phyloP scores from a whole-genome alignment of 805 yeast genomes.

The Candida endomychidarum region DNA sequence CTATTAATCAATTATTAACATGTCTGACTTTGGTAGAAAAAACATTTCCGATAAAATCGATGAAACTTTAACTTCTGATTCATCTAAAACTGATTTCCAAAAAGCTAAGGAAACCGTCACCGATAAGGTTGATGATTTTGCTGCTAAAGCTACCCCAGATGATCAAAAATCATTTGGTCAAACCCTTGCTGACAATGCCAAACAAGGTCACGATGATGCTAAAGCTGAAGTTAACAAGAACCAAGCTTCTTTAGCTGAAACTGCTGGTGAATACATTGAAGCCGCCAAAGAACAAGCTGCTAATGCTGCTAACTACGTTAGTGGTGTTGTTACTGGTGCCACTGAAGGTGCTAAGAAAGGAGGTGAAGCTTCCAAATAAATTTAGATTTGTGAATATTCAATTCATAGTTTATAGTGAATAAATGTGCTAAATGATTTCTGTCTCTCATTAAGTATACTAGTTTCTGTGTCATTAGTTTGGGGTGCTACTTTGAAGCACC shows the following conservation, averaged over 20 bases:
- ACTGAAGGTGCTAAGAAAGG: constrained; percentile 49
- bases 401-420: too few relatives aligned
- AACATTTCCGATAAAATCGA: constrained; percentile 63
- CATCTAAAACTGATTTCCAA: constrained; percentile 61
- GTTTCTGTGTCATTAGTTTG: too few relatives aligned
- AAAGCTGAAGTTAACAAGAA: constrained; percentile 27
- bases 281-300: constrained; percentile 55
- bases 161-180: constrained; percentile 69
- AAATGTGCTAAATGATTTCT: too few relatives aligned
- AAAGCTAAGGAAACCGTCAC: constrained; percentile 72
- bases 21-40: constrained; percentile 69
- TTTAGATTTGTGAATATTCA: background rate
- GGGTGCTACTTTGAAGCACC: too few relatives aligned
- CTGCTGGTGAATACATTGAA: constrained; percentile 48
- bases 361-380: constrained; percentile 18
- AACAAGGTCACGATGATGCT: constrained; percentile 56
- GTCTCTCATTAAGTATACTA: too few relatives aligned
- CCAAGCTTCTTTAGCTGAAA: constrained; percentile 36
- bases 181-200: constrained; percentile 61
- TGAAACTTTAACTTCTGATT: constrained; percentile 70
- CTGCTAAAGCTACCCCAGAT: constrained; percentile 60
- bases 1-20: constrained; percentile 11
- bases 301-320: constrained; percentile 57
- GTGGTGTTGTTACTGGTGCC: constrained; percentile 56
- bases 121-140: constrained; percentile 64